These are phyloP conservation scores for Carex parvula DNA, from an alignment of 176 grass and related monocot species.

Conservation along the genomic window DNA sequence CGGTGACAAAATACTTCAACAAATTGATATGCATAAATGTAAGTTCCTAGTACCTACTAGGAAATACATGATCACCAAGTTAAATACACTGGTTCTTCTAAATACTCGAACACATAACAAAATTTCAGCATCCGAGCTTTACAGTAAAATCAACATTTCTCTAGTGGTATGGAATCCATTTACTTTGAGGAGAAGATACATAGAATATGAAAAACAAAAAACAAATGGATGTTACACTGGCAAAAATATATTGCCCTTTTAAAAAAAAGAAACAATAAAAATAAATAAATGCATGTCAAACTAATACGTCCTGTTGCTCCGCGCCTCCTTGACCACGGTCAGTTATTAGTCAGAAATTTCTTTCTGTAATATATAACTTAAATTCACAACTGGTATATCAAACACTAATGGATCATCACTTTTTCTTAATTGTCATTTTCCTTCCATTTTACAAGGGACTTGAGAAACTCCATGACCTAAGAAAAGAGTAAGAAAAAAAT, in stretches of 20 bases:
- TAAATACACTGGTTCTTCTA: background rate
- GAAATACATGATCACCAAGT: background rate
- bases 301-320: background rate
- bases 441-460: constrained; percentile 67
- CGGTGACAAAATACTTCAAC: background rate
- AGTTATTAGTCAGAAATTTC: constrained; percentile 55
- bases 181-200: constrained; percentile 18
- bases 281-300: constrained; percentile 26
- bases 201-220: background rate
- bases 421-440: constrained; percentile 34
- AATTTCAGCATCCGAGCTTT: constrained; percentile 13
- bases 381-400: constrained; percentile 24
- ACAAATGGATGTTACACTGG: constrained; percentile 9
- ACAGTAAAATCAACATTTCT: constrained; percentile 21
- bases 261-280: constrained; percentile 22
- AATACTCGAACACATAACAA: background rate
- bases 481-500: background rate
- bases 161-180: background rate
- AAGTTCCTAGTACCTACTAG: background rate
- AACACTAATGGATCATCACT: constrained; percentile 17
- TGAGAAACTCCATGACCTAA: constrained; percentile 92
- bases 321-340: constrained; percentile 31
- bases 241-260: constrained; percentile 11
- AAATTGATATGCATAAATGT: background rate
- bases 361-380: constrained; percentile 53